These are phyloP conservation scores for Bauhinia variegata DNA, from an alignment of 306 rosid species.

Conservation along the genomic window DNA sequence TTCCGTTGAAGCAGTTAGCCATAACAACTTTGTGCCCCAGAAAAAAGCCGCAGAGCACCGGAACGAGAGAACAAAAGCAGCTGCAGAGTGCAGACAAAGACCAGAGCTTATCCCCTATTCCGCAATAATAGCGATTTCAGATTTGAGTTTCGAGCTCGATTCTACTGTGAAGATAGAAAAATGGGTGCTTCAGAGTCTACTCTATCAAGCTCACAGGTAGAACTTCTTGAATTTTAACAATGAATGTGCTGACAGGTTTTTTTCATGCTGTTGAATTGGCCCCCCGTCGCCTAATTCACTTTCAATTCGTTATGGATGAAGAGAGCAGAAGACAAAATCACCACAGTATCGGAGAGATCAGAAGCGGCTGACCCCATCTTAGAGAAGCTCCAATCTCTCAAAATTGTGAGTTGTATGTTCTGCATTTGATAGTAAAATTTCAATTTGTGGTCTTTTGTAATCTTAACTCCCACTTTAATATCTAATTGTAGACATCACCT, in stretches of 20 bases:
- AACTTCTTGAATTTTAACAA: background rate
- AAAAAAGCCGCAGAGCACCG: background rate
- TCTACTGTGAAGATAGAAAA: background rate
- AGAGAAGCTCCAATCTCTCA: conserved; percentile 71
- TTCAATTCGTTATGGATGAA: conserved; percentile 37
- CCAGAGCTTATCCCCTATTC: too few species aligned
- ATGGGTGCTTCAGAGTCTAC: conserved; percentile 96
- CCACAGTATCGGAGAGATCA: conserved; percentile 73
- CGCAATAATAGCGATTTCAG: too few species aligned
- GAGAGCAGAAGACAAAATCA: conserved; percentile 69
- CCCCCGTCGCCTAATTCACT: background rate
- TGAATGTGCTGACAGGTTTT: conserved; percentile 4
- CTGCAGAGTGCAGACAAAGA: too few species aligned
- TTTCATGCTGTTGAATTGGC: too few species aligned
- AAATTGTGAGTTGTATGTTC: conserved; percentile 55
- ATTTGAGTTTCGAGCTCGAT: conserved; percentile 10
- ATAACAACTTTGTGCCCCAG: background rate
- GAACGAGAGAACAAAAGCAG: too few species aligned
- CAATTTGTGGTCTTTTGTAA: background rate
- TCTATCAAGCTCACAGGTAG: conserved; percentile 58
- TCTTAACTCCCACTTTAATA: background rate
- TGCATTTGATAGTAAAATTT: conserved; percentile 23
- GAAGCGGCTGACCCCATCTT: conserved; percentile 70
- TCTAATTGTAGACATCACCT: conserved; percentile 69
- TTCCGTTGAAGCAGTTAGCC: background rate